Base-by-base conservation (phyloP, 345 rosid genomes). In the Iberis pinnata region DNA sequence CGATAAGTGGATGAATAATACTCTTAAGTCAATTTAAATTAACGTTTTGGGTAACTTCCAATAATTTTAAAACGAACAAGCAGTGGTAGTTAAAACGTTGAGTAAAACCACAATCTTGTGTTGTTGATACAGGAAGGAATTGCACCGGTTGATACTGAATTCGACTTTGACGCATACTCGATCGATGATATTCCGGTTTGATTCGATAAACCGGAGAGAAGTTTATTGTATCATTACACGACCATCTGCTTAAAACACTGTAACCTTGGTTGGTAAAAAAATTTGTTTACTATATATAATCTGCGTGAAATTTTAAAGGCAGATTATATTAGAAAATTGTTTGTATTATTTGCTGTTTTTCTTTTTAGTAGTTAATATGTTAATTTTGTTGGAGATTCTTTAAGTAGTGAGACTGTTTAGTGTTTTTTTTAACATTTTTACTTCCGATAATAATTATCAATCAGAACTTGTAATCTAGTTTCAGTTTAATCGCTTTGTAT, bases 111-210 rank as follows among this genome's bases (percentile, higher is more conserved):
- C 25, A 22, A n/a, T n/a, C 45, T 39, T 45, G 45, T 47, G 62
- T 6, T 29, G 33, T 63, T 78, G 75, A 88, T 78, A 76, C 95
- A 85, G 71, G 89, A 76, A 63, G 72, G 83, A 41, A 64, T 75
- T 44, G 84, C 60, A 58, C 71, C 87, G 16, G 48, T 78, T 14
- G 87, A 81, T 59, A 74, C 61, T 1, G 95, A 92, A 50, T 87
- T 84, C 22, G 88, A 87, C 63, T 81, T 88, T 26, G 95, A 90
- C 25, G 96, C 86, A 19, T 82, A 71, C 75, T 59, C 83, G 27
- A 66, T 84, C 67, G 89, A 75, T 58, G 72, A 87, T 55, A 81
- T 87, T 59, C 89, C 80, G 0, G 95, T 78, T 44, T 86, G 55
- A 58, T 49, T 41, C 32, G 49, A 12, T 46, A 31, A 56, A 22